Conservation (phyloP, 176 grass and related monocot genomes). For the Ensete ventricosum region DNA sequence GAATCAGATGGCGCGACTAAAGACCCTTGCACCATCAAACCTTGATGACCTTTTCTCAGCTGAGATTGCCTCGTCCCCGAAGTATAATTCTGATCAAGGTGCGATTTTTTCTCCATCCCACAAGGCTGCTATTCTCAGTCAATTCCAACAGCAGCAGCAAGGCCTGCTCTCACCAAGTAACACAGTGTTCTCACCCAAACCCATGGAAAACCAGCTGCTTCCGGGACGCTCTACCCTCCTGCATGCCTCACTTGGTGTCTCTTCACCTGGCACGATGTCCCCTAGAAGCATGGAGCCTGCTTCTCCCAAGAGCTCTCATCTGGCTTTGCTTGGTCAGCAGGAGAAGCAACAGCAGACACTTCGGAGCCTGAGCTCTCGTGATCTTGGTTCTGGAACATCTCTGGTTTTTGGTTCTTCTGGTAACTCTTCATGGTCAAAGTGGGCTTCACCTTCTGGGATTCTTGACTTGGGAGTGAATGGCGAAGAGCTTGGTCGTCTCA, state of each 20-base stretch:
- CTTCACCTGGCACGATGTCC: conserved; percentile 41
- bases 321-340: conserved; percentile 35
- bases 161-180: not conserved
- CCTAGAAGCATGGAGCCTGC: conserved; percentile 60
- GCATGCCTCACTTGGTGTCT: conserved; percentile 47
- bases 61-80: conserved; percentile 59
- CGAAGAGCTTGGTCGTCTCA: conserved; percentile 22
- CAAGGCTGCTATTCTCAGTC: conserved; percentile 58
- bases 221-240: conserved; percentile 21
- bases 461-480: conserved; percentile 64
- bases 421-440: conserved; percentile 41
- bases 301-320: conserved; percentile 42
- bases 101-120: conserved; percentile 64
- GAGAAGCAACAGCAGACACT: conserved; percentile 35
- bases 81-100: conserved; percentile 61
- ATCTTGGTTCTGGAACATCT: conserved; percentile 29
- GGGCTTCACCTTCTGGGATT: conserved; percentile 39
- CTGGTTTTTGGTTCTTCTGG: conserved; percentile 36
- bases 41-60: conserved; percentile 75
- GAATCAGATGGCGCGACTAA: conserved; percentile 28
- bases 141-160: conserved; percentile 38
- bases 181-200: not conserved
- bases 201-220: not conserved
- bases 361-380: conserved; percentile 4
- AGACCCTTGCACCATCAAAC: conserved; percentile 34